These are phyloP conservation scores for Saturnispora sekii DNA, from an alignment of 805 yeast genomes.

Conservation along the genomic window DNA sequence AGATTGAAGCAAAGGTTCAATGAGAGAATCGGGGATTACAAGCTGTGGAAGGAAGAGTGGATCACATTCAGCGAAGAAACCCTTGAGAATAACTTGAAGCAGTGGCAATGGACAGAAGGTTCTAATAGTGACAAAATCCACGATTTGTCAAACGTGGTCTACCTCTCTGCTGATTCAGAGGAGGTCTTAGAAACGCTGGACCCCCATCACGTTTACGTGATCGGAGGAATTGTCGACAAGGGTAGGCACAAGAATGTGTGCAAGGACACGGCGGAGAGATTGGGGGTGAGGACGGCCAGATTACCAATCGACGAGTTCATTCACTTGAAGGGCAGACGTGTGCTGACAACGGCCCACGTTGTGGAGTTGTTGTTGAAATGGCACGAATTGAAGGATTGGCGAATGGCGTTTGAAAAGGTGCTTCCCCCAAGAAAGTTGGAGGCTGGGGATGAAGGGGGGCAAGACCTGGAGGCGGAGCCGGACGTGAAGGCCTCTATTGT, in stretches of 20 bases:
- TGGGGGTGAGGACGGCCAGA: constrained; percentile 64
- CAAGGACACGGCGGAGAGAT: constrained; percentile 62
- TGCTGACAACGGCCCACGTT: constrained; percentile 92
- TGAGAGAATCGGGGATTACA: constrained; percentile 45
- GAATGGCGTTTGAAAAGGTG: constrained; percentile 72
- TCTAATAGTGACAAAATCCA: constrained; percentile 30
- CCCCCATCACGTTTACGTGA: constrained; percentile 65
- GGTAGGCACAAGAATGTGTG: constrained; percentile 81
- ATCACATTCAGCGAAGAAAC: constrained; percentile 39
- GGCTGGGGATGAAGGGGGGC: background rate
- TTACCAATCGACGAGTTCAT: constrained; percentile 84
- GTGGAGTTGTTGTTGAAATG: constrained; percentile 76
- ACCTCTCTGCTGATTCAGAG: constrained; percentile 82
- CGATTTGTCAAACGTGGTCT: constrained; percentile 38
- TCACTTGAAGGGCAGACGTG: constrained; percentile 74
- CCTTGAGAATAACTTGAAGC: constrained; percentile 18
- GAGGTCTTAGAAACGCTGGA: constrained; percentile 54
- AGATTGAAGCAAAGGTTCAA: constrained; percentile 62
- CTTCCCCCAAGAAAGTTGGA: constrained; percentile 69
- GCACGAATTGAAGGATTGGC: constrained; percentile 78
- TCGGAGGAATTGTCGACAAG: constrained; percentile 96
- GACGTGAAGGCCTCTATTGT: background rate
- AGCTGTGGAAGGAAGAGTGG: constrained; percentile 50
- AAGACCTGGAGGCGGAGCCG: background rate
- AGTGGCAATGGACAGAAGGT: constrained; percentile 46